A percentile compares a stretch with the other conserved stretches of the same genome.
Conservation (phyloP, 2,329 filamentous ascomycete genomes). For the Colletotrichum tamarilloi region DNA sequence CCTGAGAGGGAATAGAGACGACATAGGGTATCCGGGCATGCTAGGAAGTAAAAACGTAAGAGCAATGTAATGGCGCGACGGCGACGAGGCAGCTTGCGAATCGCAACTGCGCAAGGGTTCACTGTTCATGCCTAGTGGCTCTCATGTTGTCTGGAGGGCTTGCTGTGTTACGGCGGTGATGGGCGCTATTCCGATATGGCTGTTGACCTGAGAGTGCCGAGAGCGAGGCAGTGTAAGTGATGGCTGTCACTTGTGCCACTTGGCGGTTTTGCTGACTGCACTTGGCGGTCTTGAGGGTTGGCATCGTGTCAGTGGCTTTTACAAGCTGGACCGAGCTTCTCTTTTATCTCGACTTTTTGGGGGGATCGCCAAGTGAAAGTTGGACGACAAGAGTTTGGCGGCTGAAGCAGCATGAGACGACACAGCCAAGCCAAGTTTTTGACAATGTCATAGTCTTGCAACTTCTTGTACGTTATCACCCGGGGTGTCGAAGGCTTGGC, state of each 20-base stretch:
- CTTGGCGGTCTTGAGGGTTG: background rate
- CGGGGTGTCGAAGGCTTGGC: background rate
- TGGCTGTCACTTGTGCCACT: too few relatives aligned
- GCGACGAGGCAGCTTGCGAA: background rate
- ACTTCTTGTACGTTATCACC: too few relatives aligned
- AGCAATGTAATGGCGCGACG: background rate
- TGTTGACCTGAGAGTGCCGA: background rate
- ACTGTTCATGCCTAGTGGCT: background rate
- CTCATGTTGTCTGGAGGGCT: background rate
- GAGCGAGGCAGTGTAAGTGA: background rate
- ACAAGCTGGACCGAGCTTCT: background rate
- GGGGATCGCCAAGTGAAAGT: slow-evolving; percentile 7
- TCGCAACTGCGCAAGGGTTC: background rate
- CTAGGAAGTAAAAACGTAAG: slow-evolving; percentile 1
- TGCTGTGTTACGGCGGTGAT: background rate
- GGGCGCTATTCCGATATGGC: background rate
- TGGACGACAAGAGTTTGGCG: slow-evolving; percentile 15
- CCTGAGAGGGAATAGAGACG: background rate
- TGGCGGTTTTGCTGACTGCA: background rate
- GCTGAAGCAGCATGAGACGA: slow-evolving; percentile 12
- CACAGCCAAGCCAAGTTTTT: slow-evolving; percentile 16
- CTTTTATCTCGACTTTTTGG: background rate
- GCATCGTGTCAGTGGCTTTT: background rate
- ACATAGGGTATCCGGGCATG: background rate
- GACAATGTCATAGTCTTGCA: background rate